Conservation (phyloP, 2,329 filamentous ascomycete species). For the Lasiodiplodia gonubiensis region DNA sequence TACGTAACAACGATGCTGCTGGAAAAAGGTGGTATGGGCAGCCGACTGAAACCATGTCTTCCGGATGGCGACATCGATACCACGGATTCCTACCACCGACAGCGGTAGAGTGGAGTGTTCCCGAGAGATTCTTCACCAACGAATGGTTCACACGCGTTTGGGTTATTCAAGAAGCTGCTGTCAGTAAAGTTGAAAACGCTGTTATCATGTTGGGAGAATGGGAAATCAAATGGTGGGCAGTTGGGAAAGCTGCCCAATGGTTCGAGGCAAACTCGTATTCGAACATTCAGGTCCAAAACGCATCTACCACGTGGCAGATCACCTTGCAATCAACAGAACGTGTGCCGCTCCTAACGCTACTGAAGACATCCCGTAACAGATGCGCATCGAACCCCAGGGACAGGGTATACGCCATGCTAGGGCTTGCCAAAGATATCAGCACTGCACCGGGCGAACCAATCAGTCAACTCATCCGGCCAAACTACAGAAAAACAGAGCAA, state of each 20-base stretch:
- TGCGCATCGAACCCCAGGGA: not conserved
- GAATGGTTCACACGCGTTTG: not conserved
- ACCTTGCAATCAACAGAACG: no score
- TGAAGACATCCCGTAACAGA: not conserved
- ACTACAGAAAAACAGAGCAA: no score
- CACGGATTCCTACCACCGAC: not conserved
- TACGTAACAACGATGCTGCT: not conserved
- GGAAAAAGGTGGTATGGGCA: not conserved
- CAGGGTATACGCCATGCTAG: not conserved
- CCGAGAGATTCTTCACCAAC: not conserved
- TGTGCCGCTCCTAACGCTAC: not conserved
- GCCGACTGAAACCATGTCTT: not conserved
- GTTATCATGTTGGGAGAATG: not conserved
- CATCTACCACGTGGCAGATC: not conserved
- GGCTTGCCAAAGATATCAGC: no score
- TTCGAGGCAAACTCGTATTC: not conserved
- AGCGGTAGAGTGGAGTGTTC: not conserved
- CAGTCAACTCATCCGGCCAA: no score
- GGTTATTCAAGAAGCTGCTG: not conserved
- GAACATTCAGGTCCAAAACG: not conserved
- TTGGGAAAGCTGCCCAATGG: not conserved
- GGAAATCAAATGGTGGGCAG: not conserved
- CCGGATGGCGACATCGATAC: rapidly evolving
- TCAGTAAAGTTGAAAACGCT: not conserved
- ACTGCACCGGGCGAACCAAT: no score